Conservation (phyloP, 148 eudicot species). For the Nyssa sinensis region DNA sequence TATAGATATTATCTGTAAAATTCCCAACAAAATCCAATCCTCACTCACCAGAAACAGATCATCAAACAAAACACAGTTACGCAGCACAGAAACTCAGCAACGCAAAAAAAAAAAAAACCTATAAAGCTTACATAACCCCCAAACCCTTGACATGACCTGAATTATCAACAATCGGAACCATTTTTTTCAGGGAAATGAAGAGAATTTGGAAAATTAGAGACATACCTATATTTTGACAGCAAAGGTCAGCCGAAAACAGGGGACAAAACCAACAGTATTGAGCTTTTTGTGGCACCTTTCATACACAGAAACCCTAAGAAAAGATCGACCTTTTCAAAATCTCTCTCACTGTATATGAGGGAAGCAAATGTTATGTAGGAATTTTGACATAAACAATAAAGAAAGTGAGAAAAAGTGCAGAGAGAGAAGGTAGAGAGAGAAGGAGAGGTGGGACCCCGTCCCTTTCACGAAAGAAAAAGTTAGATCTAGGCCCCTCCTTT, state of each 20-base stretch:
- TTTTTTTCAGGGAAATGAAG: neutral
- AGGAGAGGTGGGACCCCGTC: conserved; percentile 37
- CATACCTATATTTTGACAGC: neutral
- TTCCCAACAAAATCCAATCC: too few species aligned
- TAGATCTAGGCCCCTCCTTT: conserved; percentile 12
- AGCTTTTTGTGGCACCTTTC: conserved; percentile 11
- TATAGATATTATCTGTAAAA: neutral
- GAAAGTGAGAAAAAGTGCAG: conserved; percentile 44
- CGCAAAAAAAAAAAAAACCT: too few species aligned
- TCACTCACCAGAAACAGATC: conserved; percentile 16
- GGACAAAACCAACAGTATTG: neutral
- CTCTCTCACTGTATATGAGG: neutral
- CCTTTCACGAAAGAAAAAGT: conserved; percentile 27
- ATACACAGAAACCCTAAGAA: conserved; percentile 14
- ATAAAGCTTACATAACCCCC: neutral
- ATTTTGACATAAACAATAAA: conserved; percentile 15
- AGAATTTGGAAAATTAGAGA: neutral
- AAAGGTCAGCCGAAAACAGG: conserved; percentile 2
- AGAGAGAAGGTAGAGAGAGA: too few species aligned
- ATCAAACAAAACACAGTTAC: neutral
- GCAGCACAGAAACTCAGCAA: conserved; percentile 5
- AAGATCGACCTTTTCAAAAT: conserved; percentile 11
- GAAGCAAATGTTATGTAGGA: neutral
- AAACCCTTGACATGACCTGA: neutral
- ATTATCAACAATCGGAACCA: neutral